Percentiles rank a stretch among this genome's conserved stretches.
Conservation (phyloP, 495 filamentous ascomycete genomes). For the Podospora comata region DNA sequence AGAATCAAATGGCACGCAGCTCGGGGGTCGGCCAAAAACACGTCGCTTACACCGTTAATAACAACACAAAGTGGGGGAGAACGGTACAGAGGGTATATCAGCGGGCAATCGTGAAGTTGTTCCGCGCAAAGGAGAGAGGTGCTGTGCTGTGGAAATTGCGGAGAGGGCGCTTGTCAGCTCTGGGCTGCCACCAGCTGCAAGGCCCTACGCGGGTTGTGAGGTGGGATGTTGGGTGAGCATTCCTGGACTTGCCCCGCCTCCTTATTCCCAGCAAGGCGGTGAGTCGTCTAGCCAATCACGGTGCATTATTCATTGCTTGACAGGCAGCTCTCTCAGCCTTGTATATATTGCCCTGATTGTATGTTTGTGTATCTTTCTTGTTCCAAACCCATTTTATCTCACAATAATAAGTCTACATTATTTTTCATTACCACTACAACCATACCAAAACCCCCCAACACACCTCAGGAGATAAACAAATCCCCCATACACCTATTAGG, state of each 20-base stretch:
- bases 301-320: neutral
- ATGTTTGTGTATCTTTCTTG: too few relatives aligned
- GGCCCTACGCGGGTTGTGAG: slow-evolving; percentile 5
- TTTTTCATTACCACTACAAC: neutral
- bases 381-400: neutral
- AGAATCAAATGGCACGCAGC: neutral
- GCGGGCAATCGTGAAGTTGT: neutral
- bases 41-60: neutral
- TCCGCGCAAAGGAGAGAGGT: neutral
- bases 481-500: slow-evolving; percentile 5
- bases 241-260: slow-evolving; percentile 1
- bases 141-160: slow-evolving; percentile 8
- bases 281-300: neutral
- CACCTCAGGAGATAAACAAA: neutral
- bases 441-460: neutral
- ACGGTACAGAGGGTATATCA: neutral
- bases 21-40: neutral
- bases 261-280: neutral
- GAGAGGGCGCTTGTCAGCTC: neutral
- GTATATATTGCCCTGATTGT: neutral
- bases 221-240: neutral
- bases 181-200: slow-evolving; percentile 1
- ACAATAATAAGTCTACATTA: slow-evolving; percentile 5
- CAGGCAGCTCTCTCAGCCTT: neutral
- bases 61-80: neutral